Evolutionary conservation across 1,284 basidiomycete genomes (phyloP).

Genomic region (Pascua sp.): DNA sequence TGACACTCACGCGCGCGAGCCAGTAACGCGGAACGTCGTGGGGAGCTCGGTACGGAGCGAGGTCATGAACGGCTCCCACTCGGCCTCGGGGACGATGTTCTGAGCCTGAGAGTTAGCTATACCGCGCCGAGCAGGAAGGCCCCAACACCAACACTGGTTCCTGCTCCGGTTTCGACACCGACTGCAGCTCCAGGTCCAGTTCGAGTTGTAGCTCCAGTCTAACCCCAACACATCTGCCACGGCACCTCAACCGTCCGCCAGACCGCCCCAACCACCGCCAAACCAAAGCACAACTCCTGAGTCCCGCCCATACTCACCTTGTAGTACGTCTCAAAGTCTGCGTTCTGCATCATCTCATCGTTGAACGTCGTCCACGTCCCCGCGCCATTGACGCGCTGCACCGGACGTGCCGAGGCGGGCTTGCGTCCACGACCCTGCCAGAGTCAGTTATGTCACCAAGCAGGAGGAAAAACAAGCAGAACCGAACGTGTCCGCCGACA

Average conservation of each 20-base stretch:
- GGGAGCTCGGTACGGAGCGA: slow-evolving; percentile 72
- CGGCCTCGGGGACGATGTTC: slow-evolving; percentile 52
- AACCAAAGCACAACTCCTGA: background rate
- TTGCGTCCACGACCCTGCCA: background rate
- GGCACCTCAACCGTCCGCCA: background rate
- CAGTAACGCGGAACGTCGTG: slow-evolving; percentile 90
- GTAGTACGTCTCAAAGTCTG: slow-evolving; percentile 72
- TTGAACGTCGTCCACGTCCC: slow-evolving; percentile 23
- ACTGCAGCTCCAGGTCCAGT: background rate
- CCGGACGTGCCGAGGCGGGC: background rate
- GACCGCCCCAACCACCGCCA: background rate
- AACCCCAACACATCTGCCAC: background rate
- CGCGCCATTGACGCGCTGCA: background rate
- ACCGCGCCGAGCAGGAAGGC: background rate
- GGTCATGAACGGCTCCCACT: slow-evolving; percentile 76
- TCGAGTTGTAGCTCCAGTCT: background rate
- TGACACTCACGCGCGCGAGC: slow-evolving; percentile 69
- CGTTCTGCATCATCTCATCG: slow-evolving; percentile 57
- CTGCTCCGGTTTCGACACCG: too few species aligned
- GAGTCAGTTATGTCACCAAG: background rate
- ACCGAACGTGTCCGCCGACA: too few species aligned
- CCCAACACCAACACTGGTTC: too few species aligned
- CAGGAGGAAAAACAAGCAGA: background rate
- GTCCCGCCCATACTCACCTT: slow-evolving; percentile 34
- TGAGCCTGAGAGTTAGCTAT: slow-evolving; percentile 30